Percentiles rank a stretch among this genome's conserved stretches.
Conservation (phyloP, 2,329 filamentous ascomycete species). For the Cladophialophora carrionii region DNA sequence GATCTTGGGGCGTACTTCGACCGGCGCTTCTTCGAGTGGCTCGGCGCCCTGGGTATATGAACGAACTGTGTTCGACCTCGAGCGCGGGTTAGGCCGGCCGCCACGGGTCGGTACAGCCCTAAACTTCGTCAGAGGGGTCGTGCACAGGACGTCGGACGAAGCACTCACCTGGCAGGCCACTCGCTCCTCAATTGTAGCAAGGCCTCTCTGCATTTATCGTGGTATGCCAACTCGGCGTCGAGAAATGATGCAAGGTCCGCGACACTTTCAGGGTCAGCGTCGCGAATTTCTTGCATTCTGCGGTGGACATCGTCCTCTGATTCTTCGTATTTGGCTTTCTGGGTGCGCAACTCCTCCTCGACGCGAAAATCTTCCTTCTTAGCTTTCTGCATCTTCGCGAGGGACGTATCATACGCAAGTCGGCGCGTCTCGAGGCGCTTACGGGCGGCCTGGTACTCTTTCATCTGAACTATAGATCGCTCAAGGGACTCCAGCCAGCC, state of each 20-base stretch:
- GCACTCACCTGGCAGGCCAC: constrained; percentile 65
- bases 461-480: constrained; percentile 88
- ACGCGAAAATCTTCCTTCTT: constrained; percentile 92
- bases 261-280: constrained; percentile 81
- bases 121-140: constrained; percentile 4
- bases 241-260: constrained; percentile 78
- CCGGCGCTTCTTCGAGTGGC: constrained; percentile 58
- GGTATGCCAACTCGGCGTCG: constrained; percentile 86
- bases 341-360: constrained; percentile 86
- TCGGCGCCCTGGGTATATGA: constrained; percentile 65
- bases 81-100: constrained; percentile 53
- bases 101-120: constrained; percentile 35
- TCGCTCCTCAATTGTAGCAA: constrained; percentile 70
- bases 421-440: constrained; percentile 93
- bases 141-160: constrained; percentile 31
- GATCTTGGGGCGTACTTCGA: constrained; percentile 55
- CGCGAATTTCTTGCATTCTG: constrained; percentile 95
- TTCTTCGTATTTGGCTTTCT: constrained; percentile 96
- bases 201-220: constrained; percentile 87
- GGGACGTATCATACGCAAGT: constrained; percentile 86
- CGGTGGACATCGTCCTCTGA: constrained; percentile 87
- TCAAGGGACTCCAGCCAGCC: constrained; percentile 93
- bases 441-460: constrained; percentile 89
- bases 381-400: constrained; percentile 87
- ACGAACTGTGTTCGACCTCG: constrained; percentile 66